Conservation (phyloP, 768 basidiomycete genomes). For the Cantharellus cinnabarinus region DNA sequence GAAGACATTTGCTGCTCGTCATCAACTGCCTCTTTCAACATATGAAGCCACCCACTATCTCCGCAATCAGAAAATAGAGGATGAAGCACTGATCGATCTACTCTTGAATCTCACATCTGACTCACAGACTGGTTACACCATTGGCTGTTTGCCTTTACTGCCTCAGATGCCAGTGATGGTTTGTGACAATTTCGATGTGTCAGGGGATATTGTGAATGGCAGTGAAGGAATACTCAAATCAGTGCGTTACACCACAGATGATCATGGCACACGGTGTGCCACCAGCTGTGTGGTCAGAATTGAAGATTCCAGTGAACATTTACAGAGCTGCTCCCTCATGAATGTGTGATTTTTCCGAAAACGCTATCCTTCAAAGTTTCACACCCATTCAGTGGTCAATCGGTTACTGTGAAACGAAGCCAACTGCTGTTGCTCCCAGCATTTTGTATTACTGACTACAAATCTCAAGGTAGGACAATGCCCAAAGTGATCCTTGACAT, state of each 20-base stretch:
- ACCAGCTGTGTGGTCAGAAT: conserved; percentile 14
- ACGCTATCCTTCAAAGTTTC: conserved; percentile 10
- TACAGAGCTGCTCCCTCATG: conserved; percentile 5
- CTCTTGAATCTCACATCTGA: background rate
- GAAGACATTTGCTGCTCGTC: background rate
- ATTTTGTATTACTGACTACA: conserved; percentile 24
- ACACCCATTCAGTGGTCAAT: conserved; percentile 11
- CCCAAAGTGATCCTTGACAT: background rate
- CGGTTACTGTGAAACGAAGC: conserved; percentile 12
- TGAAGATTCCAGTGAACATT: conserved; percentile 7
- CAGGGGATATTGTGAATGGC: conserved; percentile 21
- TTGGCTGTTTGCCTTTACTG: conserved; percentile 3
- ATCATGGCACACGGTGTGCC: conserved; percentile 8
- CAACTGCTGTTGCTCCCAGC: conserved; percentile 22
- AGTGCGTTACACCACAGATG: conserved; percentile 13
- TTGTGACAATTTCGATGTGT: conserved; percentile 20
- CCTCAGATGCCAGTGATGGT: conserved; percentile 5
- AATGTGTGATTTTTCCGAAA: conserved; percentile 14
- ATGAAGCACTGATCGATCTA: background rate
- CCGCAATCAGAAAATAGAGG: background rate
- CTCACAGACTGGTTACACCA: background rate
- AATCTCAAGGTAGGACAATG: conserved; percentile 21
- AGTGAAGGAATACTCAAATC: conserved; percentile 10
- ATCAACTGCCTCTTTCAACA: background rate
- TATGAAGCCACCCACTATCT: background rate